Evolutionary conservation across 2,329 filamentous ascomycete genomes (phyloP), one percentile per base, ranked within the genome.

Genomic region (Ceratocystis diversiconidia): DNA sequence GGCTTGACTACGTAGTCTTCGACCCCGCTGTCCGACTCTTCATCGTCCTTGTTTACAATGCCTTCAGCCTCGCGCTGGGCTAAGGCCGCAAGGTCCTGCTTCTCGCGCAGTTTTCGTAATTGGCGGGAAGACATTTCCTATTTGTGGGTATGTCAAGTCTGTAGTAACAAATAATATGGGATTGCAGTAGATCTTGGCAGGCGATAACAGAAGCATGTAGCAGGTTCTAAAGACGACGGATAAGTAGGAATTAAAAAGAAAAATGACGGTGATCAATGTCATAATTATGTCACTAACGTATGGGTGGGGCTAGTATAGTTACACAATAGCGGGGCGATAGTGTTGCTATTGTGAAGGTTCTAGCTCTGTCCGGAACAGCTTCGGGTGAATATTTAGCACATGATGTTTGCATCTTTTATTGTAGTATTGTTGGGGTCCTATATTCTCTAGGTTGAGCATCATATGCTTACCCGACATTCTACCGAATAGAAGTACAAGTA

Each of bases 51-150:
- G 61, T 72, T 72, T 17, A 73, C 69, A 4, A 69, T 72, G 4
- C 72, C 71, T 0, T 62, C 62, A 5, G 70, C 65, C 12, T 72
- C 68, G 6, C 69, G 63, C 2, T 63, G 67, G 0, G 36, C 41
- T 2, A 63, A 41, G 7, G 60, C 50, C 69, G 77, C 75, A 17
- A 79, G 73, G 70, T 81, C 78, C 61, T 76, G 75, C 72, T 80
- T 78, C 72, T 80, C 76, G 66, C 79, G 79, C 44, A 82, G 73
- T 72, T 79, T 82, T 59, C 79, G 78, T 55, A 82, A 71, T 69
- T 82, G 80, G 60, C 80, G 74, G 65, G 74, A 80, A 22, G 80
- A 81, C 80, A 82, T 82, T 48, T 32, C 72, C 69, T 55, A 17
- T 19, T 12, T 59, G 63, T 62, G 17, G 25, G 6, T 5, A 50